Evolutionary conservation across 805 yeast genomes (phyloP).

Genomic region (Millerago galiae): DNA sequence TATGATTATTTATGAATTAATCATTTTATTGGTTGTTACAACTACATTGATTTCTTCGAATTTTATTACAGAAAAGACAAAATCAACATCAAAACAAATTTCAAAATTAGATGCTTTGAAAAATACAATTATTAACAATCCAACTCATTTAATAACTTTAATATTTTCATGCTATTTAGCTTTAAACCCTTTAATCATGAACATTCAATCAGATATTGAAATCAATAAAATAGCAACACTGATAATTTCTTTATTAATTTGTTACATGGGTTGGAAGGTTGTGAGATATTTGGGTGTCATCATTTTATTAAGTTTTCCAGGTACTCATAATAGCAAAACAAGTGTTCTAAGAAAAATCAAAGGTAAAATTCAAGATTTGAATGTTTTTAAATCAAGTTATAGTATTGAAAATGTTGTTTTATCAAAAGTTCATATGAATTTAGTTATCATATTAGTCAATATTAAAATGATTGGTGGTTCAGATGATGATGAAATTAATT

Average conservation of each 20-base stretch:
- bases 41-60: constrained; percentile 31
- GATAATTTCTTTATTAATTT: constrained; percentile 37
- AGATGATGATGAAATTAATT: constrained; percentile 56
- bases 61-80: constrained; percentile 4
- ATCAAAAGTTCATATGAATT: constrained; percentile 55
- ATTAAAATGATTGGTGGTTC: constrained; percentile 63
- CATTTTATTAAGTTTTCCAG: constrained; percentile 48
- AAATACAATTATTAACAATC: constrained; percentile 19
- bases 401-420: constrained; percentile 41
- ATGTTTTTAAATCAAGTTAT: constrained; percentile 45
- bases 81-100: neutral
- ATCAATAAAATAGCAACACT: constrained; percentile 41
- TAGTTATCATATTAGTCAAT: constrained; percentile 50
- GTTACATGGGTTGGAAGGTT: constrained; percentile 45
- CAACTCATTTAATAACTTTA: constrained; percentile 38
- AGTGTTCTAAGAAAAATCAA: constrained; percentile 34
- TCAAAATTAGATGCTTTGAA: constrained; percentile 7
- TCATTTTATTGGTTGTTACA: constrained; percentile 20
- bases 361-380: constrained; percentile 41
- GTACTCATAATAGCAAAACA: constrained; percentile 32
- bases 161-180: constrained; percentile 34
- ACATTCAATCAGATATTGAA: constrained; percentile 21
- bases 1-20: constrained; percentile 24
- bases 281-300: constrained; percentile 47
- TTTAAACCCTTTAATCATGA: constrained; percentile 29